A percentile compares a stretch with the other conserved stretches of the same genome.
Conservation (phyloP, 345 rosid species). For the Limnanthes douglasii region DNA sequence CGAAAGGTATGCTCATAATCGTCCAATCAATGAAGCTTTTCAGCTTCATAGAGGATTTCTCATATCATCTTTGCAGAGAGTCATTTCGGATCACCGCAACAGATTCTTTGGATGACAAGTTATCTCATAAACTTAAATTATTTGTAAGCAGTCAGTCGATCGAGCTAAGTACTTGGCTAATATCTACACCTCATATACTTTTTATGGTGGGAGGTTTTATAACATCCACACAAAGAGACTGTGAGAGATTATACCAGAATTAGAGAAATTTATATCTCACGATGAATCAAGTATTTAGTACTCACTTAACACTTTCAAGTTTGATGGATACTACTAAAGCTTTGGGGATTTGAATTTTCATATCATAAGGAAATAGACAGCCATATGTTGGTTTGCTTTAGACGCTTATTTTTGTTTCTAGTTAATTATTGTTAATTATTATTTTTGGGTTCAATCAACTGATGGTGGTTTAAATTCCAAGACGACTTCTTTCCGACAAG, state of each 20-base stretch:
- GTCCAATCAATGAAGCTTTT: constrained; percentile 49
- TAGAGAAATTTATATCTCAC: too few species aligned
- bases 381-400: too few species aligned
- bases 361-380: too few species aligned
- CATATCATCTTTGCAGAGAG: constrained; percentile 34
- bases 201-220: constrained; percentile 58
- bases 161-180: constrained; percentile 48
- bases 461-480: too few species aligned
- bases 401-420: too few species aligned
- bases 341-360: too few species aligned
- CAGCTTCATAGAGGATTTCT: constrained; percentile 47
- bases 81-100: constrained; percentile 16
- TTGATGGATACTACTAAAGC: too few species aligned
- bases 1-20: constrained; percentile 36
- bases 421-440: too few species aligned
- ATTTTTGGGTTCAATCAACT: too few species aligned
- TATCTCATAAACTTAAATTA: constrained; percentile 25
- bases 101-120: constrained; percentile 17
- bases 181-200: constrained; percentile 51
- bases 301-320: too few species aligned
- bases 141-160: constrained; percentile 43
- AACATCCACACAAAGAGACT: constrained; percentile 42
- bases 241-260: constrained; percentile 41
- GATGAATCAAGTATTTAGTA: too few species aligned
- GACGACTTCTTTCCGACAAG: too few species aligned